phyloP scores from a whole-genome alignment of 73 alveolate species.

The Blepharisma japonicum region DNA sequence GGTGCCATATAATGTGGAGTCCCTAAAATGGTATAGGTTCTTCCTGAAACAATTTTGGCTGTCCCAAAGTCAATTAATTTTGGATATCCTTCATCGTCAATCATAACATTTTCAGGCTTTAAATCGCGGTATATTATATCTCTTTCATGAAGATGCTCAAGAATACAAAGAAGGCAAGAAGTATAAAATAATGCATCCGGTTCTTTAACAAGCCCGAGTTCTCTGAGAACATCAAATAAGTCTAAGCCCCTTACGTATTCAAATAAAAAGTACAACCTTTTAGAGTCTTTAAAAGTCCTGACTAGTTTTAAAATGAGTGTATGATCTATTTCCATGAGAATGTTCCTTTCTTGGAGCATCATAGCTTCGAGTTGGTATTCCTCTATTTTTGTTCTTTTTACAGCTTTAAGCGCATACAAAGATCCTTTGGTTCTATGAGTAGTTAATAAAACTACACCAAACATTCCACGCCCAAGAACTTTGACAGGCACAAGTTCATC shows the following conservation, averaged over 20 bases:
- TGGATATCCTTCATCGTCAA: conserved; percentile 69
- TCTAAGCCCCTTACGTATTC: conserved; percentile 55
- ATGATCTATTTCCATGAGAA: conserved; percentile 37
- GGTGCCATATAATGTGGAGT: conserved; percentile 66
- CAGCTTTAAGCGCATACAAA: conserved; percentile 44
- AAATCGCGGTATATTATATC: conserved; percentile 62
- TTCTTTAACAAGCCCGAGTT: conserved; percentile 41
- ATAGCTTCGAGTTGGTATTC: conserved; percentile 36
- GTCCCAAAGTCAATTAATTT: conserved; percentile 75
- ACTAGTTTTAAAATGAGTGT: conserved; percentile 48
- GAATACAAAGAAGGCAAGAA: conserved; percentile 30
- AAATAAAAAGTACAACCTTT: conserved; percentile 36
- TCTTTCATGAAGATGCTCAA: conserved; percentile 64
- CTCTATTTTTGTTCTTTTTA: conserved; percentile 33
- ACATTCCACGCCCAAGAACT: conserved; percentile 46
- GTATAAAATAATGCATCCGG: conserved; percentile 45
- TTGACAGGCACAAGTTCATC: conserved; percentile 32
- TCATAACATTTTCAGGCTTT: conserved; percentile 74
- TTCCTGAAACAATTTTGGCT: conserved; percentile 45
- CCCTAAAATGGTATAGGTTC: conserved; percentile 52
- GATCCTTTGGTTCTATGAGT: conserved; percentile 35
- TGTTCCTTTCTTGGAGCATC: conserved; percentile 38
- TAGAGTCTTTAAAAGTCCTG: conserved; percentile 39
- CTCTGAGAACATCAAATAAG: conserved; percentile 50
- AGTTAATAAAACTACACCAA: conserved; percentile 46